phyloP scores from a whole-genome alignment of 805 yeast species.

The Wickerhamiella brachini region DNA sequence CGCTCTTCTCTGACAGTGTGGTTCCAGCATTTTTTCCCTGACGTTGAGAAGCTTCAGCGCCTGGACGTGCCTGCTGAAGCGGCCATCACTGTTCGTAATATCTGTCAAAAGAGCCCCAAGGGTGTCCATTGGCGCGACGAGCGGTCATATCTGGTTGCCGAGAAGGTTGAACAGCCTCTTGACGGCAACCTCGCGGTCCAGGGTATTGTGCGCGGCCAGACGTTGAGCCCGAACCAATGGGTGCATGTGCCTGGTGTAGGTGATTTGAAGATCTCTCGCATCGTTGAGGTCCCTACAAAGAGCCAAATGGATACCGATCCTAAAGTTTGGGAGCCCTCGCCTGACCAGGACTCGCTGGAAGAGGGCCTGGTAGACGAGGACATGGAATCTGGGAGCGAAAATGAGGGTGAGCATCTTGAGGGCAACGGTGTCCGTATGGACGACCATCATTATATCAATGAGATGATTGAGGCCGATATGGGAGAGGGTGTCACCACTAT shows the following conservation, averaged over 20 bases:
- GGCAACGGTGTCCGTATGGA: slow-evolving; percentile 40
- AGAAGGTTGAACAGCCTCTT: slow-evolving; percentile 34
- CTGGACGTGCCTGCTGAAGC: slow-evolving; percentile 57
- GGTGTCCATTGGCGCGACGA: slow-evolving; percentile 83
- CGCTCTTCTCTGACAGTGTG: slow-evolving; percentile 50
- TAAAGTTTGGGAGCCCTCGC: slow-evolving; percentile 20
- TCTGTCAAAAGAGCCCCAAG: slow-evolving; percentile 81
- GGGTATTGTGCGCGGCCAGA: slow-evolving; percentile 72
- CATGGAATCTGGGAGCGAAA: slow-evolving; percentile 18
- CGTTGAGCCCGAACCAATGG: slow-evolving; percentile 57
- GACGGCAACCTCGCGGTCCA: slow-evolving; percentile 41
- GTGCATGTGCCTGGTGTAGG: slow-evolving; percentile 85
- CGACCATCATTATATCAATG: slow-evolving; percentile 38
- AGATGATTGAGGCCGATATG: slow-evolving; percentile 21
- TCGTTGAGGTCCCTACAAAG: slow-evolving; percentile 32
- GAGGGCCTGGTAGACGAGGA: slow-evolving; percentile 15
- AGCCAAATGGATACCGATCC: slow-evolving; percentile 18
- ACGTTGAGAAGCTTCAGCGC: slow-evolving; percentile 61
- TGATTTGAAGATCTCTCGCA: slow-evolving; percentile 61
- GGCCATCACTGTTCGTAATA: slow-evolving; percentile 51
- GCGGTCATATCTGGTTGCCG: slow-evolving; percentile 80
- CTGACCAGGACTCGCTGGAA: slow-evolving; percentile 21
- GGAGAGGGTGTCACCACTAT: slow-evolving; percentile 20
- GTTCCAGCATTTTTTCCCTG: slow-evolving; percentile 67
- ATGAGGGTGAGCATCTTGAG: slow-evolving; percentile 20